Evolutionary conservation across 2,329 filamentous ascomycete genomes (phyloP).

Genomic region (Anthostomella pinea): DNA sequence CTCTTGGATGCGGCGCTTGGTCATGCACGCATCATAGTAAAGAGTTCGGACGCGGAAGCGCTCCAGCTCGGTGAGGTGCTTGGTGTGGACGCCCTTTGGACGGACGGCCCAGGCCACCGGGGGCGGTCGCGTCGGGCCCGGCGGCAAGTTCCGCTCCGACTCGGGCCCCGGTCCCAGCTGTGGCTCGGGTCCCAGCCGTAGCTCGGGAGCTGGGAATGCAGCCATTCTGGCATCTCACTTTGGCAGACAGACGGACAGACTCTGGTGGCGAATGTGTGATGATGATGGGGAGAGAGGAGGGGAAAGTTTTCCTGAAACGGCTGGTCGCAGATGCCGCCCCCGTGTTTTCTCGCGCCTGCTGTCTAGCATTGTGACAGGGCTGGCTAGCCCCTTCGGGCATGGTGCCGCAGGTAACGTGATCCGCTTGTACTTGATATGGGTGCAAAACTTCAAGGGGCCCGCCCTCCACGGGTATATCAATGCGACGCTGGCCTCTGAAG

Average conservation of each 20-base stretch:
- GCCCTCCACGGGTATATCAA: not conserved
- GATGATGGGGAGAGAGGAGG: not conserved
- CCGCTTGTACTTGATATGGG: constrained; percentile 19
- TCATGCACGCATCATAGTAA: constrained; percentile 27
- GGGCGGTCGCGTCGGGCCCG: constrained; percentile 6
- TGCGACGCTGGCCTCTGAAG: not conserved
- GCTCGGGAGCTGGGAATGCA: no score
- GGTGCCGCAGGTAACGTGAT: not conserved
- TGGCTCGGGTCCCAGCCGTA: no score
- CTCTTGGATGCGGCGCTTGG: constrained; percentile 24
- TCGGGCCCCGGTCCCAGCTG: no score
- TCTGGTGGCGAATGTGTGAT: no score
- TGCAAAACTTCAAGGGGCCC: constrained; percentile 26
- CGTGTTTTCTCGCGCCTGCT: not conserved
- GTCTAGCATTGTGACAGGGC: not conserved
- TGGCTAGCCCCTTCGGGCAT: constrained; percentile 13
- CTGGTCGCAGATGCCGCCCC: constrained; percentile 6
- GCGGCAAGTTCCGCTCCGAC: no score
- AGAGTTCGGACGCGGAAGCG: constrained; percentile 28
- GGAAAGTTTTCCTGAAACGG: constrained; percentile 24
- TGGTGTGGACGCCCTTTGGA: constrained; percentile 28
- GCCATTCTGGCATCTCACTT: no score
- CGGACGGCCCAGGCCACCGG: not conserved
- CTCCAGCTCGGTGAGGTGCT: constrained; percentile 28
- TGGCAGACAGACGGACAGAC: no score